phyloP scores from a whole-genome alignment of 2,329 filamentous ascomycete genomes.

The Davidsoniella neocaledoniae region DNA sequence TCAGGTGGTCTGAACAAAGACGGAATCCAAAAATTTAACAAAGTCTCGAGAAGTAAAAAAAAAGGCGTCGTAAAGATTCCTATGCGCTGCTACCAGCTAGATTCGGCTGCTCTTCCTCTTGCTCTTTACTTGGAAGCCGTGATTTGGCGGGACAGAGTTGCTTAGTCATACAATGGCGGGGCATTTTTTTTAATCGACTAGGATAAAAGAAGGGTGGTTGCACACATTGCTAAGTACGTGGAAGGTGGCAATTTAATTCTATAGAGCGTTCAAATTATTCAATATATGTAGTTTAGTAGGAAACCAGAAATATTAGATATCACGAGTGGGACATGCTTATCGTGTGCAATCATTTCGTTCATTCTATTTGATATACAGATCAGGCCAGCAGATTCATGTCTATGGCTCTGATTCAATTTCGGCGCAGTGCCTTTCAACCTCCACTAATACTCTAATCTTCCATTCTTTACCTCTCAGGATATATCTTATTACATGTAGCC shows the following conservation, averaged over 20 bases:
- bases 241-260: neutral
- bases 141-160: slow-evolving; percentile 1
- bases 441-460: neutral
- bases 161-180: slow-evolving; percentile 9
- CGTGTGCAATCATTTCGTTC: slow-evolving; percentile 5
- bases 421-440: neutral
- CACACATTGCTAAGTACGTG: neutral
- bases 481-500: neutral
- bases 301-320: neutral
- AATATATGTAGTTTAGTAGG: neutral
- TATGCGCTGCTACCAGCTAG: neutral
- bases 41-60: no score
- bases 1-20: neutral
- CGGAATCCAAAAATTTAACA: no score
- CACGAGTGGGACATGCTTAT: neutral
- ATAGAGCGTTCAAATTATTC: no score
- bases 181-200: neutral
- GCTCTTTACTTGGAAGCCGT: no score
- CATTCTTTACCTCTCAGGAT: neutral
- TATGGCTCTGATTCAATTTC: neutral
- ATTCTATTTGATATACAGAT: slow-evolving; percentile 9
- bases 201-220: no score
- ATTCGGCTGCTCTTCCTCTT: no score
- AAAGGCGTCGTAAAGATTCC: no score
- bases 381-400: neutral